Evolutionary conservation across 2,329 filamentous ascomycete species (phyloP), one percentile per base, ranked within the genome.

Genomic region (Cryphonectria parasitica): DNA sequence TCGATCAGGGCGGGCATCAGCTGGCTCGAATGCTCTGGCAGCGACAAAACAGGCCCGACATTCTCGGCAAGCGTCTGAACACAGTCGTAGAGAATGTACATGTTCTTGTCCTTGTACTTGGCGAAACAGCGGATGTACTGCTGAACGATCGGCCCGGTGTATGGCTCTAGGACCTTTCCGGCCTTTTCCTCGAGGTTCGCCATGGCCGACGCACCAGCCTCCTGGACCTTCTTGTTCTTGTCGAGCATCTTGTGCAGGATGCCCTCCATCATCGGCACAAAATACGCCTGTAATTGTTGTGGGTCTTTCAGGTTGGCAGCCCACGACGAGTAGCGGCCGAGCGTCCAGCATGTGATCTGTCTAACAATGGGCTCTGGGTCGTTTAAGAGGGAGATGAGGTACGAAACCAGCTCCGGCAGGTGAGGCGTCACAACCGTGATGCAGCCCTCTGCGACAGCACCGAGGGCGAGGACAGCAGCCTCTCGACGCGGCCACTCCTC

Each of bases 71-170:
- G 85, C 0, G 96, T 99, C 83, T 99, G 96, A 45, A 99, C 93
- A 80, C 96, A 98, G 82, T 99, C 96, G 83, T 99, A 99, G 45
- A 99, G 88, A 68, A 98, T 97, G 83, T 97, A 98, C 90, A 98
- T 98, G 83, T 99, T 99, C 77, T 94, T 91, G 81, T 98, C 95
- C 86, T 99, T 98, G 88, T 98, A 99, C 81, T 92, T 94, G 67
- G 86, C 88, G 81, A 99, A 99, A 81, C 96, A 99, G 72, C 88
- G 86, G 67, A 98, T 94, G 77, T 95, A 98, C 79, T 98, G 96
- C 73, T 91, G 91, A 67, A 98, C 89, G 76, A 99, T 98, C 36
- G 95, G 93, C 39, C 91, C 88, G 76, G 93, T 95, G 82, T 98
- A 99, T 0, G 93, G 93, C 74, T 91, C 90, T 58, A 99, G 83